Percentiles rank a stretch among this genome's conserved stretches.
Conservation (phyloP, 2,329 filamentous ascomycete genomes). For the Fusarium sp. region DNA sequence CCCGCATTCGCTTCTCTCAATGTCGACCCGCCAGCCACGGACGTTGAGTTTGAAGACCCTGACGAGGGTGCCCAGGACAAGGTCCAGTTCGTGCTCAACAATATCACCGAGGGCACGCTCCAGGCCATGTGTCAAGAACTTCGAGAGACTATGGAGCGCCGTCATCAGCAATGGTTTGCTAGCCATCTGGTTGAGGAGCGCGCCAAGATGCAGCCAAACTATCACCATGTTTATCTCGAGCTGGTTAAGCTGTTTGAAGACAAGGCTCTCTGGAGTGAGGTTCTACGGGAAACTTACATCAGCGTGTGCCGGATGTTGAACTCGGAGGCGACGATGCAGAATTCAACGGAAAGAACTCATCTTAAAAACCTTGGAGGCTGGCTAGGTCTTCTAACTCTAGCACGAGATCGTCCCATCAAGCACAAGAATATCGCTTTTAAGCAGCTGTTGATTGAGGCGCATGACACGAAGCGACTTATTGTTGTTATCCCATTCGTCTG, state of each 20-base stretch:
- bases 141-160: slow-evolving; percentile 79
- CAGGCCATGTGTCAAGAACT: slow-evolving; percentile 87
- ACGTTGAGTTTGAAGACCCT: slow-evolving; percentile 81
- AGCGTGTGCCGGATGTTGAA: slow-evolving; percentile 90
- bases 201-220: slow-evolving; percentile 97
- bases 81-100: slow-evolving; percentile 96
- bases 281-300: slow-evolving; percentile 92
- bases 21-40: slow-evolving; percentile 75
- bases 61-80: slow-evolving; percentile 88
- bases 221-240: slow-evolving; percentile 92
- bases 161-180: slow-evolving; percentile 96
- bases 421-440: slow-evolving; percentile 98
- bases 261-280: slow-evolving; percentile 83
- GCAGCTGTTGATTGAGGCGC: slow-evolving; percentile 91
- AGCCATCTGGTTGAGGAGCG: slow-evolving; percentile 94
- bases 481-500: slow-evolving; percentile 98
- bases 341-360: slow-evolving; percentile 84
- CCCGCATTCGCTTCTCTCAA: slow-evolving; percentile 84
- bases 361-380: slow-evolving; percentile 94
- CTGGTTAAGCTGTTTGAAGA: slow-evolving; percentile 87
- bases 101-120: slow-evolving; percentile 91
- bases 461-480: slow-evolving; percentile 89
- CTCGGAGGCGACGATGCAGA: slow-evolving; percentile 86
- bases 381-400: slow-evolving; percentile 93
- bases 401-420: slow-evolving; percentile 93